Conservation (phyloP, 2,329 filamentous ascomycete species). For the Paecilomyces formosus region DNA sequence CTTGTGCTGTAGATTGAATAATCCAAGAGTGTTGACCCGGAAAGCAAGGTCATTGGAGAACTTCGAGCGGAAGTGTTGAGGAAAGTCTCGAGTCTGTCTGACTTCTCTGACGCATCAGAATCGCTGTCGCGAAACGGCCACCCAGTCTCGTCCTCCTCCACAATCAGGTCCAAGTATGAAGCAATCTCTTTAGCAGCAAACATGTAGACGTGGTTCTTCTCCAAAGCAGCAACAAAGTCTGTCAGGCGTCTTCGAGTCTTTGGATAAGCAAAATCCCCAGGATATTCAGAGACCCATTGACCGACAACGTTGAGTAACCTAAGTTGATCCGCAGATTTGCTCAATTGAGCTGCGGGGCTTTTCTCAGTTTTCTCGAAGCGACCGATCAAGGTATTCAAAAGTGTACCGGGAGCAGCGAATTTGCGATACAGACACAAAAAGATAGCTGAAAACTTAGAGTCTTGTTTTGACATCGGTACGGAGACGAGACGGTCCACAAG, state of each 20-base stretch:
- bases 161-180: conserved; percentile 64
- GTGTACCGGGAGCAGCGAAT: conserved; percentile 72
- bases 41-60: conserved; percentile 27
- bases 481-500: conserved; percentile 81
- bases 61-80: conserved; percentile 34
- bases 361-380: conserved; percentile 66
- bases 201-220: conserved; percentile 71
- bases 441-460: conserved; percentile 78
- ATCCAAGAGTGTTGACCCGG: conserved; percentile 17
- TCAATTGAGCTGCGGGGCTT: conserved; percentile 63
- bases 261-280: conserved; percentile 82
- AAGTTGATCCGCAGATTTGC: conserved; percentile 72
- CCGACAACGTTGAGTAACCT: conserved; percentile 77
- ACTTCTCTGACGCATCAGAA: conserved; percentile 36
- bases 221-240: conserved; percentile 67
- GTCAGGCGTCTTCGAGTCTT: conserved; percentile 64
- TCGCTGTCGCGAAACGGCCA: conserved; percentile 81
- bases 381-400: conserved; percentile 63
- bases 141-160: conserved; percentile 82
- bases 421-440: conserved; percentile 92
- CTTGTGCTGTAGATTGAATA: conserved; percentile 32
- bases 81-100: conserved; percentile 34
- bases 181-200: conserved; percentile 80
- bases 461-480: conserved; percentile 75
- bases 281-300: conserved; percentile 83